Conservation (phyloP, 2,329 filamentous ascomycete genomes). For the Biscogniauxia mediterranea region DNA sequence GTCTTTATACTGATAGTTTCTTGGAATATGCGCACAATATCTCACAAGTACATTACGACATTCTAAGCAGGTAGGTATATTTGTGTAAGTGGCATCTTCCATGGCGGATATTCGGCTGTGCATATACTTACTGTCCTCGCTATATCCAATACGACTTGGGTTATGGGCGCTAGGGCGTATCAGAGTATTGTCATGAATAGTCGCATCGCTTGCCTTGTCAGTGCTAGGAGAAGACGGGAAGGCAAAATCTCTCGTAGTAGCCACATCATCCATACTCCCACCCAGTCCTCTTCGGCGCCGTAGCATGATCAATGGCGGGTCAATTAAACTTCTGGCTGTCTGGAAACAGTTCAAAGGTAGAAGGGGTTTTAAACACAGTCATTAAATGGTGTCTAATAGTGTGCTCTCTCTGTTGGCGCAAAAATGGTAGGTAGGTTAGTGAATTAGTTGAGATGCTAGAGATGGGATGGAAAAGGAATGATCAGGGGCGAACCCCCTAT, state of each 20-base stretch:
- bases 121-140: constrained; percentile 27
- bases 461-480: neutral
- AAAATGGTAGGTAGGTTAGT: too few species aligned
- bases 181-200: constrained; percentile 3
- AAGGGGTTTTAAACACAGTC: neutral
- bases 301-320: neutral
- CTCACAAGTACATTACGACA: constrained; percentile 45
- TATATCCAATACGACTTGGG: constrained; percentile 25
- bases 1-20: constrained; percentile 47
- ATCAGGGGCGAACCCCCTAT: neutral
- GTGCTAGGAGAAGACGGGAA: neutral
- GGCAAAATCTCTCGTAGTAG: neutral
- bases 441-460: neutral
- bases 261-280: neutral
- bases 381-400: neutral
- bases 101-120: neutral
- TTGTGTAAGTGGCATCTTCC: neutral
- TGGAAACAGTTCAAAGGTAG: neutral
- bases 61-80: constrained; percentile 28
- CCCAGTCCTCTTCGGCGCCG: neutral
- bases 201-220: neutral
- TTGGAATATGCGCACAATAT: constrained; percentile 43
- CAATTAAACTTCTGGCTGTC: neutral
- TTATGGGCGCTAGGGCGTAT: constrained; percentile 26
- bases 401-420: neutral